A percentile compares a stretch with the other conserved stretches of the same genome.
These are phyloP conservation scores for Saccharomycopsis sp. DNA, from an alignment of 805 yeast species.

Conservation along the genomic window DNA sequence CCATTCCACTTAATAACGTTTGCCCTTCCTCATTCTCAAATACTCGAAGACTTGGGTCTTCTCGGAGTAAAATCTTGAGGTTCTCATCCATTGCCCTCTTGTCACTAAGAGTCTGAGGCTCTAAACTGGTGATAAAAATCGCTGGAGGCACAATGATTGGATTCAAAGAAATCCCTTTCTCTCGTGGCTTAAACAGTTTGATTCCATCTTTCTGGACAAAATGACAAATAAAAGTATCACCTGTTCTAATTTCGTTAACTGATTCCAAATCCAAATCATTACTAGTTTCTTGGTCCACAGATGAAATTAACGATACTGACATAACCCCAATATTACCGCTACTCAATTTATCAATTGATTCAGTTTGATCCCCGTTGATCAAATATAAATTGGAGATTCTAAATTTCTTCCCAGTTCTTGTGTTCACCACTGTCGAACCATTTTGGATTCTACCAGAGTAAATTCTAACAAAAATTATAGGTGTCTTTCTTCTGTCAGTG, in stretches of 20 bases:
- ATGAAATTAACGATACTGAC: conserved; percentile 42
- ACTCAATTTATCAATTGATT: conserved; percentile 53
- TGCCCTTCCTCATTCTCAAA: conserved; percentile 83
- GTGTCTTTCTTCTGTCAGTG: conserved; percentile 76
- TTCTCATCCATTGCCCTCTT: conserved; percentile 66
- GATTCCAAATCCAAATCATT: conserved; percentile 1
- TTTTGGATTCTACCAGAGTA: conserved; percentile 72
- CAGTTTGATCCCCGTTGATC: conserved; percentile 86
- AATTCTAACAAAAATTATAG: conserved; percentile 79
- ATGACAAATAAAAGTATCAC: conserved; percentile 78
- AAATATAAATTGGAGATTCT: conserved; percentile 61
- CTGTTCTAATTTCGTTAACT: conserved; percentile 66
- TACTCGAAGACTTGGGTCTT: conserved; percentile 82
- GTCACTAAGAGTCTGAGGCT: conserved; percentile 81
- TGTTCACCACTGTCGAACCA: conserved; percentile 56
- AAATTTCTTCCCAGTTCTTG: conserved; percentile 61
- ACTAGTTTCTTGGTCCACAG: background rate
- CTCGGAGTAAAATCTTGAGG: conserved; percentile 58
- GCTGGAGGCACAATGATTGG: conserved; percentile 90
- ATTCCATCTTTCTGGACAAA: conserved; percentile 45
- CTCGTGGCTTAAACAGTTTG: conserved; percentile 38
- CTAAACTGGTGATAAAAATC: conserved; percentile 78
- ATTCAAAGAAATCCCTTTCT: conserved; percentile 43
- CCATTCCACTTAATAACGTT: conserved; percentile 90
- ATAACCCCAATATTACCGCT: conserved; percentile 91